phyloP scores from a whole-genome alignment of 2,329 filamentous ascomycete species.

The Botrytis tulipae region DNA sequence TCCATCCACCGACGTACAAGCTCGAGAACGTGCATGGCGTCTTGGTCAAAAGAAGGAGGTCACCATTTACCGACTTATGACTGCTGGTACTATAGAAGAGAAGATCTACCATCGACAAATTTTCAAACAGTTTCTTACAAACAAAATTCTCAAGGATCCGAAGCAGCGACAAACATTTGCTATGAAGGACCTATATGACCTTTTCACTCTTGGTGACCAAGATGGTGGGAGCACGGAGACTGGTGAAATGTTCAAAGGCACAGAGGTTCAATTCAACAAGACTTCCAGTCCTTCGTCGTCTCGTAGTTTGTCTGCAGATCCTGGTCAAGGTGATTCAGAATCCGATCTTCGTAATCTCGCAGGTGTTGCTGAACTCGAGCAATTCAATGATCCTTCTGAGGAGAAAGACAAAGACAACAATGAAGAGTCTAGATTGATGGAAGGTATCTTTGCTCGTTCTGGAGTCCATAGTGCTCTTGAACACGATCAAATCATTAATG shows the following conservation, averaged over 20 bases:
- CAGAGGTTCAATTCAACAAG: conserved; percentile 66
- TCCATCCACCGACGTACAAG: conserved; percentile 92
- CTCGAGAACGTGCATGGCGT: conserved; percentile 92
- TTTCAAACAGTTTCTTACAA: conserved; percentile 96
- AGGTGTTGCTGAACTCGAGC: conserved; percentile 64
- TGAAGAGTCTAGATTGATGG: conserved; percentile 76
- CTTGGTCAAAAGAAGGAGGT: conserved; percentile 93
- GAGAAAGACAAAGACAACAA: conserved; percentile 42
- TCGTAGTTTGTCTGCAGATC: conserved; percentile 7
- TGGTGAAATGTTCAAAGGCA: conserved; percentile 81
- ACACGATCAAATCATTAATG: conserved; percentile 87
- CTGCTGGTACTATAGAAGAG: conserved; percentile 94
- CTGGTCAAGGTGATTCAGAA: conserved; percentile 38
- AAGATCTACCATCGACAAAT: conserved; percentile 99
- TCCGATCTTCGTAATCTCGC: conserved; percentile 52
- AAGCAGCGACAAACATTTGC: conserved; percentile 92
- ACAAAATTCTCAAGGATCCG: conserved; percentile 92
- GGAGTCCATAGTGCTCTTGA: conserved; percentile 89
- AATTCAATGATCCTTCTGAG: conserved; percentile 51
- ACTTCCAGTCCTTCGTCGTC: conserved; percentile 33
- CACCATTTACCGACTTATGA: conserved; percentile 97
- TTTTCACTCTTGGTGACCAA: conserved; percentile 76
- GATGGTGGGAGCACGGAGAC: conserved; percentile 75
- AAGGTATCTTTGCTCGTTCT: conserved; percentile 82
- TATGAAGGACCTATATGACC: conserved; percentile 82